Evolutionary conservation across 2,329 filamentous ascomycete genomes (phyloP).

Genomic region (Alternaria gansuensis): DNA sequence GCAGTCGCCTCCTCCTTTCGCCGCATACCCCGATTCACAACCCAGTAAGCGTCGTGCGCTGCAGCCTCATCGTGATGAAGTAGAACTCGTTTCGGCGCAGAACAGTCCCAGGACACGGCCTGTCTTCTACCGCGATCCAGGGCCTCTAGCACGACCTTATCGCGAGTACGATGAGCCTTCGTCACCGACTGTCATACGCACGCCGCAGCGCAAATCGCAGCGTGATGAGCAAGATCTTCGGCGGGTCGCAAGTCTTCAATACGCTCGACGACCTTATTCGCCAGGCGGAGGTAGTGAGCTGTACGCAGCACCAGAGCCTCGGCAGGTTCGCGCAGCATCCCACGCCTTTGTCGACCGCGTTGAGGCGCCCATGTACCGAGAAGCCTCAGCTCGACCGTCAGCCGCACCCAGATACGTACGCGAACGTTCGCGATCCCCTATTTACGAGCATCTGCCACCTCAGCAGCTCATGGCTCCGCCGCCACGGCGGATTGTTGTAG

Average conservation of each 20-base stretch:
- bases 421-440: constrained; percentile 55
- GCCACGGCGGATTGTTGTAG: constrained; percentile 75
- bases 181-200: constrained; percentile 52
- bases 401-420: constrained; percentile 52
- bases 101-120: constrained; percentile 54
- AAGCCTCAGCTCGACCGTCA: constrained; percentile 51
- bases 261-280: constrained; percentile 57
- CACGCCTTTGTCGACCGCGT: constrained; percentile 55
- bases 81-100: constrained; percentile 53
- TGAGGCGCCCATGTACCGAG: constrained; percentile 48
- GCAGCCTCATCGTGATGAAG: constrained; percentile 48
- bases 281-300: constrained; percentile 46
- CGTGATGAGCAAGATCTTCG: constrained; percentile 59
- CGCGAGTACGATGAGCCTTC: constrained; percentile 55
- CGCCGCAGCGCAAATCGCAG: constrained; percentile 52
- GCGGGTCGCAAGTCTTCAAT: constrained; percentile 59
- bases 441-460: constrained; percentile 51
- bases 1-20: constrained; percentile 67
- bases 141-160: constrained; percentile 49
- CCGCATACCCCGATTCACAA: constrained; percentile 50
- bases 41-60: constrained; percentile 53
- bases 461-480: constrained; percentile 57
- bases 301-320: constrained; percentile 52
- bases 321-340: constrained; percentile 53
- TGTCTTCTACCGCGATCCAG: constrained; percentile 57